Evolutionary conservation across 192 early-diverging fungal genomes (phyloP).

Genomic region (Diversispora epigaea): DNA sequence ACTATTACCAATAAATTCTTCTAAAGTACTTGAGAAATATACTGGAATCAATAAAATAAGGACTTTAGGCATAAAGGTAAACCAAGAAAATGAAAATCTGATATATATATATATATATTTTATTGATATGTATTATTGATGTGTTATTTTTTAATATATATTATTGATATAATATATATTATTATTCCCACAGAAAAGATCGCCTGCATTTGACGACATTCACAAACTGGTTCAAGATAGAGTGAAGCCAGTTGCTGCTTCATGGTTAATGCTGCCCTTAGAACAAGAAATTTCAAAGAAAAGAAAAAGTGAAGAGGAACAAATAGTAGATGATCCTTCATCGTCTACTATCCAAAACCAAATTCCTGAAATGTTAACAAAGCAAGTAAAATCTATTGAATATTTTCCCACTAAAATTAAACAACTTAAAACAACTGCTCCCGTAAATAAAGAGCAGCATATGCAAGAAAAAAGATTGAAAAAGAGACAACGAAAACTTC

Average conservation of each 20-base stretch:
- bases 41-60: not conserved
- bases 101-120: not conserved
- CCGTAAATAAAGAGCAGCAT: not conserved
- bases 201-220: not conserved
- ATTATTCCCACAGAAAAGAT: not conserved
- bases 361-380: not conserved
- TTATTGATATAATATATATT: too few relatives aligned
- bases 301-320: not conserved
- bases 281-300: not conserved
- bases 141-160: too few relatives aligned
- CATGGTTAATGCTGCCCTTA: slow-evolving; percentile 22
- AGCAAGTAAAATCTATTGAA: not conserved
- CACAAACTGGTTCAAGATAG: slow-evolving; percentile 17
- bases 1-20: slow-evolving; percentile 5
- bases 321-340: not conserved
- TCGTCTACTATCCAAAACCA: not conserved
- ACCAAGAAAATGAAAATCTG: not conserved
- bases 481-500: not conserved
- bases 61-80: slow-evolving; percentile 31
- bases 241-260: not conserved
- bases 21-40: not conserved
- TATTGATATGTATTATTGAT: too few relatives aligned
- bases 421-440: slow-evolving; percentile 16
- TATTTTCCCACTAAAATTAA: slow-evolving; percentile 16
- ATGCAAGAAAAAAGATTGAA: not conserved